Evolutionary conservation across 2,329 filamentous ascomycete genomes (phyloP).

Genomic region (Venturia aucupariae): DNA sequence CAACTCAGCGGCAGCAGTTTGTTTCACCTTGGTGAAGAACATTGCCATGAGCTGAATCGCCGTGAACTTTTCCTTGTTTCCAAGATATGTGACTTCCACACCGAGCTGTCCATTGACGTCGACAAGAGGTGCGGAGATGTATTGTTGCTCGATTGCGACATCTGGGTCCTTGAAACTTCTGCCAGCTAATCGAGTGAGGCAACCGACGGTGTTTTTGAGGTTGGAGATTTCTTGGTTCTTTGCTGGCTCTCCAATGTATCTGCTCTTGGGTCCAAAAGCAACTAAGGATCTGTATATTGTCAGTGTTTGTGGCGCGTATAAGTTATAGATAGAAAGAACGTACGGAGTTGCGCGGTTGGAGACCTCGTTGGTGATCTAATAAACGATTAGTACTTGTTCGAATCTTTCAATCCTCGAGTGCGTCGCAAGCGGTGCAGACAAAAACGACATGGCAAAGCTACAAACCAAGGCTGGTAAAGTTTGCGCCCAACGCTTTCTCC

Average conservation of each 20-base stretch:
- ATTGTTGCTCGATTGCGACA: conserved; percentile 85
- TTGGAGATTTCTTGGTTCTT: conserved; percentile 99
- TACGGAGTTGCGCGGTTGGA: conserved; percentile 98
- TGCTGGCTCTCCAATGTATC: conserved; percentile 88
- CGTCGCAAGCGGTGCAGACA: background rate
- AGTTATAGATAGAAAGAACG: conserved; percentile 35
- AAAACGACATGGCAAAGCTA: conserved; percentile 1
- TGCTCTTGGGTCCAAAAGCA: conserved; percentile 86
- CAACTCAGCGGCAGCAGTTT: conserved; percentile 76
- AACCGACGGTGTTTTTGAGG: conserved; percentile 95
- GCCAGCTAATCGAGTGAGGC: conserved; percentile 85
- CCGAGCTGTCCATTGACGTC: conserved; percentile 92
- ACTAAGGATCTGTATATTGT: conserved; percentile 64
- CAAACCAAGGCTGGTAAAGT: background rate
- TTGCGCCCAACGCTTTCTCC: conserved; percentile 1
- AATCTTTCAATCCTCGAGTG: background rate
- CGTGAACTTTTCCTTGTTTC: conserved; percentile 93
- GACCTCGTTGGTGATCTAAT: conserved; percentile 96
- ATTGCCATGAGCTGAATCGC: conserved; percentile 88
- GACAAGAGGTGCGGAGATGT: conserved; percentile 73
- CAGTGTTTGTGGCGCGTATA: conserved; percentile 16
- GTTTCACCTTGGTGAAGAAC: conserved; percentile 91
- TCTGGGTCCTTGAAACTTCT: conserved; percentile 83
- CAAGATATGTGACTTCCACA: conserved; percentile 84
- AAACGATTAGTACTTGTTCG: conserved; percentile 23